Percentiles rank a stretch among this genome's conserved stretches.
Evolutionary conservation across 75 land plant species (phyloP).

Genomic region (Picea glauca): DNA sequence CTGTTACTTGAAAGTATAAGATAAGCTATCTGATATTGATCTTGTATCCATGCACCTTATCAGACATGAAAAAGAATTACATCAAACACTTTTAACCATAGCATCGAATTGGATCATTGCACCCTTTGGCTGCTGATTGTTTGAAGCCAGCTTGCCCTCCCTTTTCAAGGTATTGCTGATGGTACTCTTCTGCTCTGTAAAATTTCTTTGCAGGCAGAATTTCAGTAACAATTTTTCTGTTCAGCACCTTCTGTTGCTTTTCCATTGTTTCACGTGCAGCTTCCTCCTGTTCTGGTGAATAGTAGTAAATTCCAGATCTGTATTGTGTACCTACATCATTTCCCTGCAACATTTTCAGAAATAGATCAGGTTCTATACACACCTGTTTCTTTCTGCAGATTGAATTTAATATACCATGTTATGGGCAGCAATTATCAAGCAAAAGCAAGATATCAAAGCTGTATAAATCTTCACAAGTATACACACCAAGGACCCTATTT

Average conservation of each 20-base stretch:
- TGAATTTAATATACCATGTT: too few species aligned
- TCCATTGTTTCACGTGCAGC: conserved; percentile 53
- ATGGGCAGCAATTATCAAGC: too few species aligned
- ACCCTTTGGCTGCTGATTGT: conserved; percentile 74
- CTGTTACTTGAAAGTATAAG: too few species aligned
- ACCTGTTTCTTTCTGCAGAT: neutral
- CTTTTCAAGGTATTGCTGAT: conserved; percentile 83
- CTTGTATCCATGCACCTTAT: too few species aligned
- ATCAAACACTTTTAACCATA: conserved; percentile 46
- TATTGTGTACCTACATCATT: conserved; percentile 72
- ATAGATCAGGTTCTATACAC: neutral
- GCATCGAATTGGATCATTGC: conserved; percentile 80
- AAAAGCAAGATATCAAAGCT: too few species aligned
- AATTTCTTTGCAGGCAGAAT: conserved; percentile 75
- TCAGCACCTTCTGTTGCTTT: conserved; percentile 40
- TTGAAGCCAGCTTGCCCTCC: conserved; percentile 54
- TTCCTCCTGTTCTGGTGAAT: conserved; percentile 58
- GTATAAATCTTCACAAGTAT: too few species aligned
- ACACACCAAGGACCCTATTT: too few species aligned
- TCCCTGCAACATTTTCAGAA: conserved; percentile 30
- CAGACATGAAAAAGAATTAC: too few species aligned
- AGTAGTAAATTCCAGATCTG: conserved; percentile 77
- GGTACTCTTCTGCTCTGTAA: conserved; percentile 83
- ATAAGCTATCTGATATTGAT: too few species aligned
- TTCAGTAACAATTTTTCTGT: conserved; percentile 60